phyloP scores from a whole-genome alignment of 1,284 basidiomycete species.

The Boletus mariae region DNA sequence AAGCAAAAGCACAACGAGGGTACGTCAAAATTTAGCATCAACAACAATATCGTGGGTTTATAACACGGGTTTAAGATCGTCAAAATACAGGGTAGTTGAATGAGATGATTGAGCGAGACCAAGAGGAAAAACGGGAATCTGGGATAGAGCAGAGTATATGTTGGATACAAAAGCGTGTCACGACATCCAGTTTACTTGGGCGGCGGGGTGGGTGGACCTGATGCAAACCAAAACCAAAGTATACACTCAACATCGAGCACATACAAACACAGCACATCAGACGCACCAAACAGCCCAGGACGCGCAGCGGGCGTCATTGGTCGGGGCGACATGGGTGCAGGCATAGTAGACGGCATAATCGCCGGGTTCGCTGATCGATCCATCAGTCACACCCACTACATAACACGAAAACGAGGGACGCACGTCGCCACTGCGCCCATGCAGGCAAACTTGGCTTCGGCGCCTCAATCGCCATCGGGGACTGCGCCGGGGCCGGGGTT shows the following conservation, averaged over 20 bases:
- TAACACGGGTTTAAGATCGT: background rate
- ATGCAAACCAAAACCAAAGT: background rate
- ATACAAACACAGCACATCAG: no score
- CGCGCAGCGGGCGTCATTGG: slow-evolving; percentile 47
- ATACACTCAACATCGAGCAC: background rate
- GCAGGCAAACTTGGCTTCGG: slow-evolving; percentile 54
- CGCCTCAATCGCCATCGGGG: slow-evolving; percentile 35
- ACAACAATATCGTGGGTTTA: background rate
- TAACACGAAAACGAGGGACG: slow-evolving; percentile 26
- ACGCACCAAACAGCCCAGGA: slow-evolving; percentile 59
- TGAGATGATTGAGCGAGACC: background rate
- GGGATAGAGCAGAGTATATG: background rate
- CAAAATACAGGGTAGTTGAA: background rate
- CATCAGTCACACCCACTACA: background rate
- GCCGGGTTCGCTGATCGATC: slow-evolving; percentile 45
- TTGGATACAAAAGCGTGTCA: background rate
- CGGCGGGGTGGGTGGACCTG: slow-evolving; percentile 58
- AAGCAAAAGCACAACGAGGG: background rate
- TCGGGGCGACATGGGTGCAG: slow-evolving; percentile 34
- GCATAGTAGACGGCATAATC: slow-evolving; percentile 49
- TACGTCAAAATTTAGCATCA: background rate
- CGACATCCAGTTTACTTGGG: slow-evolving; percentile 38
- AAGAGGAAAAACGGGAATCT: background rate
- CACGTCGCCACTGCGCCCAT: slow-evolving; percentile 77
- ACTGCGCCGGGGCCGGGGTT: slow-evolving; percentile 33